These are phyloP conservation scores for Coemansia sp. DNA, from an alignment of 192 early-diverging fungal genomes.

Conservation along the genomic window DNA sequence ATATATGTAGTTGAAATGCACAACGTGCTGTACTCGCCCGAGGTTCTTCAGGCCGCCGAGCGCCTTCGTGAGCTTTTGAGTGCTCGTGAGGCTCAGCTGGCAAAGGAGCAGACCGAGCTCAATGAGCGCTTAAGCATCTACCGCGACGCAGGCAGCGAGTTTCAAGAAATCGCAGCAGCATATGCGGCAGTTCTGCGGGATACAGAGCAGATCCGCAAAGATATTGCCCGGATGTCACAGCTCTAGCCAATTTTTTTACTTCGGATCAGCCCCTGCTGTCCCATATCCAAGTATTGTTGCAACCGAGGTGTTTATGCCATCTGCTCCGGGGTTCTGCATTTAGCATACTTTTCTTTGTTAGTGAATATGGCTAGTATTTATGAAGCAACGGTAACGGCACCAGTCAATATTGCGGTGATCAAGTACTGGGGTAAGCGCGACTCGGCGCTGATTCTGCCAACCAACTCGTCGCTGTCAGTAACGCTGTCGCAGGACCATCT, in stretches of 20 bases:
- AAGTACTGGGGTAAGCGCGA: conserved; percentile 99
- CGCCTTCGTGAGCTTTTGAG: conserved; percentile 18
- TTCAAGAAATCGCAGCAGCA: conserved; percentile 41
- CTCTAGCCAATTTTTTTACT: conserved; percentile 17
- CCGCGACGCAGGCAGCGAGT: conserved; percentile 40
- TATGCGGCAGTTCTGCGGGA: conserved; percentile 33
- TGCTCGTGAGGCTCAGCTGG: conserved; percentile 16
- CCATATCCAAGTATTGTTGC: not conserved
- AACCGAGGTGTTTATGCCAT: not conserved
- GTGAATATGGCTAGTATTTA: conserved; percentile 12
- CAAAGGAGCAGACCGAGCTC: conserved; percentile 30
- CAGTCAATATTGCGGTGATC: conserved; percentile 99
- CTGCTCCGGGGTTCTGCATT: not conserved
- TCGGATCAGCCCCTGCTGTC: not conserved
- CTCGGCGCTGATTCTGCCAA: conserved; percentile 85
- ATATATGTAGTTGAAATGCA: conserved; percentile 43
- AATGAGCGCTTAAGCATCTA: conserved; percentile 50
- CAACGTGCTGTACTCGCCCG: conserved; percentile 34
- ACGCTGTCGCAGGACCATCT: conserved; percentile 97
- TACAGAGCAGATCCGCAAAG: conserved; percentile 27
- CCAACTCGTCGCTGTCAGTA: conserved; percentile 95
- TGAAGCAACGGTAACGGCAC: conserved; percentile 85
- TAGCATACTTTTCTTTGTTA: not conserved
- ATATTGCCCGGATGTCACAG: conserved; percentile 30
- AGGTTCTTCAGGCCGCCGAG: conserved; percentile 17